Percentiles rank a stretch among this genome's conserved stretches.
These are phyloP conservation scores for Galium porrigens DNA, from an alignment of 305 asterid genomes.

Conservation along the genomic window DNA sequence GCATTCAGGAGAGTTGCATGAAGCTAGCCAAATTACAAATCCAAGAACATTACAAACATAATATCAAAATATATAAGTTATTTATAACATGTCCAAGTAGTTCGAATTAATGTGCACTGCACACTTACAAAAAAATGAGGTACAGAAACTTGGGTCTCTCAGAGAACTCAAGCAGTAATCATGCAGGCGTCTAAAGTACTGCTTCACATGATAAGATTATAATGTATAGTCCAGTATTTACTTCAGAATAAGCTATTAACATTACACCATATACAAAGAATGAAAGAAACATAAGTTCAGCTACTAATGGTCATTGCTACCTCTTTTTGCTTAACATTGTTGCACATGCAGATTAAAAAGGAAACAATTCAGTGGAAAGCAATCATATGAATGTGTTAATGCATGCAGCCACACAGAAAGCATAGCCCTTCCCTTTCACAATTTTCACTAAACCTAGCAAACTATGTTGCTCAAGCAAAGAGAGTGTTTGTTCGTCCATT, in stretches of 20 bases:
- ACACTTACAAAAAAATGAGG: not conserved
- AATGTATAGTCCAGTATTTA: not conserved
- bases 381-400: not conserved
- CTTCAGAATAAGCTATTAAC: not conserved
- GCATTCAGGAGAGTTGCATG: constrained; percentile 47
- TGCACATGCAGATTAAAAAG: not conserved
- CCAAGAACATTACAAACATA: not conserved
- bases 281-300: not conserved
- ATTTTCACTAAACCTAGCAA: not conserved
- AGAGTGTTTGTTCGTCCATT: not conserved
- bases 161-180: not conserved
- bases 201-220: not conserved
- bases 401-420: not conserved
- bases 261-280: not conserved
- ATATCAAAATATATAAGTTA: not conserved
- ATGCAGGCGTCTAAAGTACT: not conserved
- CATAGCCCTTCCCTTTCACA: not conserved
- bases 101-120: not conserved
- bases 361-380: not conserved
- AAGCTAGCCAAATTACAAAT: constrained; percentile 28
- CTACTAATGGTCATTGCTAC: not conserved
- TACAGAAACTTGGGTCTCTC: not conserved
- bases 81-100: not conserved
- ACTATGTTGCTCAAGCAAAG: not conserved
- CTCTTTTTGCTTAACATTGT: not conserved